Conservation (phyloP, 352 stramenopile genomes). For the Globisporangium okanoganense region DNA sequence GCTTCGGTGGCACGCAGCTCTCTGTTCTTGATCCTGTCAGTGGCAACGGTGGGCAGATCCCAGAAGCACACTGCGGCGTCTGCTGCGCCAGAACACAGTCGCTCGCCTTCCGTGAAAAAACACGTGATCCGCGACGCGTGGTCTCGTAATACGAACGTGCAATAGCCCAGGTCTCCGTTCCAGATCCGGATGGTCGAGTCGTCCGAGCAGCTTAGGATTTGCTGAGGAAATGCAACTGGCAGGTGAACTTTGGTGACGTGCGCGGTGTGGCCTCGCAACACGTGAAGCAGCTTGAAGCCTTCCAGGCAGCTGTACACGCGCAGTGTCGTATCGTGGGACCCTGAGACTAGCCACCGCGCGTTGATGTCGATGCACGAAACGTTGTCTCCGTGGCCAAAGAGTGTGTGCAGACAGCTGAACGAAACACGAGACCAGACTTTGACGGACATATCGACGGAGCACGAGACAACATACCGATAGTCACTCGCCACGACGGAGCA, state of each 20-base stretch:
- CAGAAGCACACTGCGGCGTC: conserved; percentile 63
- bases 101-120: conserved; percentile 17
- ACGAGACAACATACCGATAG: conserved; percentile 58
- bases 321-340: conserved; percentile 60
- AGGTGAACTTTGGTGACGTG: conserved; percentile 59
- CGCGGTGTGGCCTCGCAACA: conserved; percentile 43
- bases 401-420: conserved; percentile 51
- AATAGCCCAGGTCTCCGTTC: conserved; percentile 38
- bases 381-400: conserved; percentile 62
- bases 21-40: conserved; percentile 5
- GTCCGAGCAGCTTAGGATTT: conserved; percentile 57
- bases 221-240: conserved; percentile 13
- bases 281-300: conserved; percentile 36
- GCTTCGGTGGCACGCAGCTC: conserved; percentile 20
- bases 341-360: conserved; percentile 57
- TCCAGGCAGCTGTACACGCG: conserved; percentile 41
- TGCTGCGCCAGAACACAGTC: conserved; percentile 56
- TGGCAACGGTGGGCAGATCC: conserved; percentile 18
- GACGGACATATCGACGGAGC: conserved; percentile 61
- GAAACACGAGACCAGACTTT: conserved; percentile 65
- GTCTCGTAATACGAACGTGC: conserved; percentile 30
- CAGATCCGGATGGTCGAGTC: conserved; percentile 60
- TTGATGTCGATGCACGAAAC: conserved; percentile 55
- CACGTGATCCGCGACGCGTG: conserved; percentile 58
- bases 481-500: conserved; percentile 46